Conservation (phyloP, 768 basidiomycete genomes). For the Leccinum barrowsii region DNA sequence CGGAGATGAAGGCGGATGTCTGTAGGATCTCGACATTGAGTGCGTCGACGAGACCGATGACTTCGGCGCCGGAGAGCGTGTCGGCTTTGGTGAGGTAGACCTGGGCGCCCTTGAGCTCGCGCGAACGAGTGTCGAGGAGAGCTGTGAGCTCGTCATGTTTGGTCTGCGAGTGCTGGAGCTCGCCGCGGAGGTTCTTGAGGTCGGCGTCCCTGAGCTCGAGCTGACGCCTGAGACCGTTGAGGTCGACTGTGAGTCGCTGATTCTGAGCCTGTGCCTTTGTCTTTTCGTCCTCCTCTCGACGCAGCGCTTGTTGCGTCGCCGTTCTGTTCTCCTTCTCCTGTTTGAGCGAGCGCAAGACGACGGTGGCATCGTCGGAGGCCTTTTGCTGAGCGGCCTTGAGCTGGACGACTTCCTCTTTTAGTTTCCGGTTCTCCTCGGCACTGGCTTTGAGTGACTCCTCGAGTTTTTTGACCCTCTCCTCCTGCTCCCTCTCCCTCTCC, state of each 20-base stretch:
- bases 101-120: slow-evolving; percentile 42
- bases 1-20: slow-evolving; percentile 41
- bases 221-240: slow-evolving; percentile 17
- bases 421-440: slow-evolving; percentile 15
- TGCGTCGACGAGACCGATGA: slow-evolving; percentile 35
- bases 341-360: slow-evolving; percentile 17
- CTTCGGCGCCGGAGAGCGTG: slow-evolving; percentile 41
- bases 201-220: slow-evolving; percentile 24
- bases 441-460: slow-evolving; percentile 6
- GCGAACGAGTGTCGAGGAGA: slow-evolving; percentile 33
- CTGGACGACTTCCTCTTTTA: slow-evolving; percentile 18
- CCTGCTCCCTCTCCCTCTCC: slow-evolving; percentile 11
- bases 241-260: slow-evolving; percentile 17
- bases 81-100: slow-evolving; percentile 44
- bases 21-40: slow-evolving; percentile 51
- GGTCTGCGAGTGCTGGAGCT: slow-evolving; percentile 23
- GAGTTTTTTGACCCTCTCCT: slow-evolving; percentile 16
- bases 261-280: neutral
- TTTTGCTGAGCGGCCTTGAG: slow-evolving; percentile 7
- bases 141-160: slow-evolving; percentile 28
- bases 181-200: slow-evolving; percentile 24
- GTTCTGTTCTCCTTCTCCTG: slow-evolving; percentile 17
- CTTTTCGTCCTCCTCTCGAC: slow-evolving; percentile 23
- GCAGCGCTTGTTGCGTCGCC: slow-evolving; percentile 14
- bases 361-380: slow-evolving; percentile 8